Evolutionary conservation across 148 eudicot species (phyloP), one percentile per base, ranked within the genome.

Genomic region (Euryodendron excelsum): DNA sequence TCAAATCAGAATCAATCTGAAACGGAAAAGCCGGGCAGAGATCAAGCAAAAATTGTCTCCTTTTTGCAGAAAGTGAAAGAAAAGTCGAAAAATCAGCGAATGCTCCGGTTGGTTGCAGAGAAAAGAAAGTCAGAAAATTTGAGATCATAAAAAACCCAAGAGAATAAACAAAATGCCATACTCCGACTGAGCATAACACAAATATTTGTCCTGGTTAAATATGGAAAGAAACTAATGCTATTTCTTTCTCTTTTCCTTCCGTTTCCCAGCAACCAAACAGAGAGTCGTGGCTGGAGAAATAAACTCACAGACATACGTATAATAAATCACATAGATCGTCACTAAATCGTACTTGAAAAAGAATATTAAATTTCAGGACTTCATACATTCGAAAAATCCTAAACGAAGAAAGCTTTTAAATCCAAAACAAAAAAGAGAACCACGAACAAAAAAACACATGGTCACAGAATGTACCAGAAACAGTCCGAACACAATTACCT

Each of bases 191-290:
- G 31, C 41, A 53, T 28, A 62, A 30, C 18, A 62, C 20, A 30
- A 62, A 1, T 2, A 28, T 28, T 31, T 62, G 8, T 31, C 18
- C 37, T 55, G 34, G 36, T 33, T 45, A 53, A 72, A 34, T 31
- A 21, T 4, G 8, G 45, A 53, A 53, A 9, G 0, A n/a, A 53
- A 72, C 39, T 13, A 52, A 20, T 33, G 31, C 11, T 10, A 37
- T 41, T 4, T 41, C 52, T 39, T 68, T 68, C 52, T 44, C 31
- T 13, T n/a, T 41, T 4, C 20, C 76, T 73, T 33, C 23, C 11
- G 34, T 47, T 55, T 73, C 63, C 34, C 1, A 37, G 45, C 60
- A 34, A 56, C 48, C 76, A 73, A 73, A 73, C 64, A 55, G 64
- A 55, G 64, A 71, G 55, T 63, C 20, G 25, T 20, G 58, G 25